phyloP scores from a whole-genome alignment of 257 asterid genomes.

The Mitragyna speciosa region DNA sequence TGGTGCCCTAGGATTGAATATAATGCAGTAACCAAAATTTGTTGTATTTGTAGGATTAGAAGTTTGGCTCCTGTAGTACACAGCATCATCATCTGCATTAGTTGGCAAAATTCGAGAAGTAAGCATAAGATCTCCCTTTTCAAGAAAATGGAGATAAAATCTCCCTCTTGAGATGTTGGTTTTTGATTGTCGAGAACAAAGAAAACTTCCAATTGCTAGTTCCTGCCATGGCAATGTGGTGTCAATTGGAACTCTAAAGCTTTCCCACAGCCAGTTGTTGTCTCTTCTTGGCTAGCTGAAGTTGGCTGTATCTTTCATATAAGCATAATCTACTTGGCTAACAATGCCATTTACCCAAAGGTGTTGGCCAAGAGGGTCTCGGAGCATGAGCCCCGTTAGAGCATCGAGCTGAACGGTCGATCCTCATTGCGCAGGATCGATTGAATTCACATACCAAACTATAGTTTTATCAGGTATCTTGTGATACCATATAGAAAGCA shows the following conservation, averaged over 20 bases:
- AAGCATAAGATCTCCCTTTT: slow-evolving; percentile 40
- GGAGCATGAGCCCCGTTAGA: slow-evolving; percentile 35
- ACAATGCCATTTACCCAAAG: slow-evolving; percentile 24
- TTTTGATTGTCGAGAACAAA: slow-evolving; percentile 19
- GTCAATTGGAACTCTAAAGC: slow-evolving; percentile 39
- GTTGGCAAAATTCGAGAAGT: slow-evolving; percentile 24
- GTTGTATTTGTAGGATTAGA: slow-evolving; percentile 23
- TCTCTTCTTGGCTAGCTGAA: slow-evolving; percentile 37
- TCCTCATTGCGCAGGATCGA: slow-evolving; percentile 36
- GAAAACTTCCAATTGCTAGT: slow-evolving; percentile 6
- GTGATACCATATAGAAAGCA: slow-evolving; percentile 54
- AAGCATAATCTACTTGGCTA: slow-evolving; percentile 27
- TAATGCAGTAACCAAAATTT: slow-evolving; percentile 36
- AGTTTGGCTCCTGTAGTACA: slow-evolving; percentile 38
- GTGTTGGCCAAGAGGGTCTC: slow-evolving; percentile 25
- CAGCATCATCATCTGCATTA: slow-evolving; percentile 27
- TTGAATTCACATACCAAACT: slow-evolving; percentile 44
- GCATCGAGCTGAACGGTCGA: slow-evolving; percentile 38
- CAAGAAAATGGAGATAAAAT: slow-evolving; percentile 40
- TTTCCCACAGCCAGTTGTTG: slow-evolving; percentile 47
- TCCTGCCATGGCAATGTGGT: slow-evolving; percentile 35
- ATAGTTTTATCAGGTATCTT: slow-evolving; percentile 44
- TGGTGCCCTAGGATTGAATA: slow-evolving; percentile 33
- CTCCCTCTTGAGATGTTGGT: slow-evolving; percentile 41
- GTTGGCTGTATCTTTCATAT: slow-evolving; percentile 59